Conservation (phyloP, 768 basidiomycete genomes). For the Mycena rosella region DNA sequence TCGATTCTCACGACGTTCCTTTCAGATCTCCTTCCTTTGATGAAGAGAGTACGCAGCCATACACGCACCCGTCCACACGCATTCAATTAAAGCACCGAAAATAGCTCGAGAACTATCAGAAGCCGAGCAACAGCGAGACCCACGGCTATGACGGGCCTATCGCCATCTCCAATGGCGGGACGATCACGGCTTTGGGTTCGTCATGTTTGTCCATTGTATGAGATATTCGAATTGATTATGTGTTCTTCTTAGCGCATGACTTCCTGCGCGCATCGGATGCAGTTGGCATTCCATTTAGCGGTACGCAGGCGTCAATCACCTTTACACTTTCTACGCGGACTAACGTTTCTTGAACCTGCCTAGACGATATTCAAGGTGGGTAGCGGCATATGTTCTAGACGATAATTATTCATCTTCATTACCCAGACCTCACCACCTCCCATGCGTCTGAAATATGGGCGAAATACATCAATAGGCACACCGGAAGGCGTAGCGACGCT, state of each 20-base stretch:
- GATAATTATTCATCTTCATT: background rate
- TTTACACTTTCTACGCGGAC: background rate
- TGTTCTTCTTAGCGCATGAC: conserved; percentile 62
- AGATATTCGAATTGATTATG: background rate
- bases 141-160: conserved; percentile 84
- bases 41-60: conserved; percentile 66
- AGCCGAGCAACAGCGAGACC: conserved; percentile 73
- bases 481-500: conserved; percentile 78
- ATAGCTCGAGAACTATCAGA: conserved; percentile 82
- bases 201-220: background rate
- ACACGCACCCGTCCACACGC: background rate
- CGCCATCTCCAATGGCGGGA: conserved; percentile 78
- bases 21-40: conserved; percentile 74
- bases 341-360: background rate
- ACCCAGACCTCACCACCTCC: conserved; percentile 65
- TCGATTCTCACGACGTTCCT: conserved; percentile 10
- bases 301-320: conserved; percentile 49
- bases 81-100: conserved; percentile 9
- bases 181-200: conserved; percentile 62
- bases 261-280: conserved; percentile 75
- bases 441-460: conserved; percentile 82
- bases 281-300: conserved; percentile 74
- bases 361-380: conserved; percentile 74
- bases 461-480: conserved; percentile 82
- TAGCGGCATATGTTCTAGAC: background rate